Percentiles rank a stretch among this genome's conserved stretches.
phyloP scores from a whole-genome alignment of 1,284 basidiomycete species.

The Bondarzewia mesenterica region DNA sequence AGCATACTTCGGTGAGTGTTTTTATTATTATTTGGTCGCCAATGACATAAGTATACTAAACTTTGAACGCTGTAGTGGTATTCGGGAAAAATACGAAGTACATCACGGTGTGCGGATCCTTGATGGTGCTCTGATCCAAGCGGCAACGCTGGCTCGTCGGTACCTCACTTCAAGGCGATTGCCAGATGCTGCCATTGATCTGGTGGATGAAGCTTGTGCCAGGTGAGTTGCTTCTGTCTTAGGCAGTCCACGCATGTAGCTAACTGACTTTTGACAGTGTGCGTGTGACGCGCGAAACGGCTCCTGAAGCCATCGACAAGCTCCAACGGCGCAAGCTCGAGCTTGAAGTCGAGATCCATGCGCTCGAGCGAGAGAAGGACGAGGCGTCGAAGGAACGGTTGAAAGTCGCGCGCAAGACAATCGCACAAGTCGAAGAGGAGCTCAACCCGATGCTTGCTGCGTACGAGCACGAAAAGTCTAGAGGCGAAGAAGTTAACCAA shows the following conservation, averaged over 20 bases:
- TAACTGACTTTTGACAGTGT: conserved; percentile 43
- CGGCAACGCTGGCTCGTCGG: conserved; percentile 89
- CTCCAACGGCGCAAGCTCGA: conserved; percentile 91
- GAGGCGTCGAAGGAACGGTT: conserved; percentile 84
- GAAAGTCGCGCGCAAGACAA: conserved; percentile 68
- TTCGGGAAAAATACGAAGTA: conserved; percentile 77
- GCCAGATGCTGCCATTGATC: conserved; percentile 88
- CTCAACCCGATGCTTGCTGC: conserved; percentile 84
- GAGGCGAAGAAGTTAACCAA: conserved; percentile 80
- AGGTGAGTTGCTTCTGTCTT: conserved; percentile 36
- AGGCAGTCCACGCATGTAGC: background rate
- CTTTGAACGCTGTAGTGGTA: no score
- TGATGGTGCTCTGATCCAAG: conserved; percentile 85
- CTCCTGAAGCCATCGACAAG: conserved; percentile 91
- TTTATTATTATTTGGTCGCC: no score
- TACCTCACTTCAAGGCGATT: conserved; percentile 84
- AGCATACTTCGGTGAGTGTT: conserved; percentile 89
- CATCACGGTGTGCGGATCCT: conserved; percentile 90
- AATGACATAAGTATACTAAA: no score
- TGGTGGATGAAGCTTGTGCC: conserved; percentile 91
- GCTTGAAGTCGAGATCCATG: conserved; percentile 94
- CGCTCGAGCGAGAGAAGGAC: conserved; percentile 91
- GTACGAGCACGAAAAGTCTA: conserved; percentile 85
- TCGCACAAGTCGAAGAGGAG: conserved; percentile 84
- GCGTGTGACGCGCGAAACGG: conserved; percentile 89